Conservation (phyloP, 139 green algal species). For the Closterium sp. region DNA sequence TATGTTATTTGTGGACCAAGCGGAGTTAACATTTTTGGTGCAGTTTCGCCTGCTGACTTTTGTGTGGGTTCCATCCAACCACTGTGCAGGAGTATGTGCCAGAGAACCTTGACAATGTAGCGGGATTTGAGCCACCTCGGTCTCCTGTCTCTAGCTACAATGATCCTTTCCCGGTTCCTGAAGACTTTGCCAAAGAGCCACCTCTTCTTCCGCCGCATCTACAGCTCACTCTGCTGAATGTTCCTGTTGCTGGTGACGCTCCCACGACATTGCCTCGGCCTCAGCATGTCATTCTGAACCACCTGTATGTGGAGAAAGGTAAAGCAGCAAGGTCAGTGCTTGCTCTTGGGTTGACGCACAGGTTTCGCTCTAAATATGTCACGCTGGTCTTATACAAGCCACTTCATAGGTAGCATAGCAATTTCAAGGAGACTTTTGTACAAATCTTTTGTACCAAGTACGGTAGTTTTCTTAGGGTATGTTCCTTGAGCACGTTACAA, state of each 20-base stretch:
- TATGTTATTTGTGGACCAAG: not conserved
- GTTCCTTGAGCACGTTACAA: no score
- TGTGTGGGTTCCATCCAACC: not conserved
- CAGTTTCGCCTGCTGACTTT: not conserved
- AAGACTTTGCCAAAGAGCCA: conserved; percentile 97
- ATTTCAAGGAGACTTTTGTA: no score
- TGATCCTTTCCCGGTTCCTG: conserved; percentile 62
- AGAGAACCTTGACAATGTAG: conserved; percentile 90
- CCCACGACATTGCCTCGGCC: conserved; percentile 83
- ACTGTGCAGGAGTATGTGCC: conserved; percentile 81
- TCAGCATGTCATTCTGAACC: conserved; percentile 97
- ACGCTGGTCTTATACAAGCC: conserved; percentile 80
- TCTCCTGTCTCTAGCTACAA: conserved; percentile 86
- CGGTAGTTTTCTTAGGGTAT: no score
- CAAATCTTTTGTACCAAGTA: no score
- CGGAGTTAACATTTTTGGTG: not conserved
- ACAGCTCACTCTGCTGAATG: conserved; percentile 95
- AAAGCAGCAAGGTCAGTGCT: conserved; percentile 60
- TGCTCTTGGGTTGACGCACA: conserved; percentile 87
- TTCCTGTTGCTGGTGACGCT: conserved; percentile 72
- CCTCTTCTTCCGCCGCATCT: conserved; percentile 89
- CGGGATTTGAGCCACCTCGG: conserved; percentile 85
- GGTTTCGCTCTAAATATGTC: conserved; percentile 96
- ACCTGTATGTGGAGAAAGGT: conserved; percentile 72
- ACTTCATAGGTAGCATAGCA: conserved; percentile 2